Percentiles rank a stretch among this genome's conserved stretches.
Evolutionary conservation across 306 rosid species (phyloP).

Genomic region (Vicia villosa): DNA sequence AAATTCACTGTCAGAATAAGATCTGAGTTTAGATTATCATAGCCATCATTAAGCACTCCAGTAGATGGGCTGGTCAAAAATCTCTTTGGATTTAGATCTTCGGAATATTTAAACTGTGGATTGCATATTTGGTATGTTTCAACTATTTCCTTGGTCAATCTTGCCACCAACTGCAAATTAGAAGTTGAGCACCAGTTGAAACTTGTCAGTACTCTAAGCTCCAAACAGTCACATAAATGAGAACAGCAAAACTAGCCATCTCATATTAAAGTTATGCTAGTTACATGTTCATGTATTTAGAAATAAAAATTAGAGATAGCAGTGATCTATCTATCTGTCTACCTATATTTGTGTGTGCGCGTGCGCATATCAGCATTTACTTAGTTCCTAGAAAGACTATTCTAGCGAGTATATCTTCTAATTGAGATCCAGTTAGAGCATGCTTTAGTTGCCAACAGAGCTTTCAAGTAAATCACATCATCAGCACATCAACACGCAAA

Average conservation of each 20-base stretch:
- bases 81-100: constrained; percentile 90
- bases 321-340: background rate
- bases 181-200: constrained; percentile 46
- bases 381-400: constrained; percentile 1
- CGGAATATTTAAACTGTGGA: constrained; percentile 90
- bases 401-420: background rate
- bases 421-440: background rate
- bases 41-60: constrained; percentile 96
- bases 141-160: constrained; percentile 87
- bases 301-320: constrained; percentile 6
- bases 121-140: constrained; percentile 91
- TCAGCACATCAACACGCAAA: background rate
- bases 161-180: constrained; percentile 77
- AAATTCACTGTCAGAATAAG: constrained; percentile 86
- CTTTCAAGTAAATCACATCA: background rate
- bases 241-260: constrained; percentile 11
- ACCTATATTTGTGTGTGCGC: background rate
- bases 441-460: constrained; percentile 7
- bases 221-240: constrained; percentile 32
- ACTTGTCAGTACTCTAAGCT: constrained; percentile 33
- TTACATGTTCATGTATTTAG: constrained; percentile 5
- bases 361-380: background rate
- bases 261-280: constrained; percentile 20
- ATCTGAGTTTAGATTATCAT: constrained; percentile 88
- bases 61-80: constrained; percentile 87